phyloP scores from a whole-genome alignment of 441 rosid species.

The Erodium texanum region DNA sequence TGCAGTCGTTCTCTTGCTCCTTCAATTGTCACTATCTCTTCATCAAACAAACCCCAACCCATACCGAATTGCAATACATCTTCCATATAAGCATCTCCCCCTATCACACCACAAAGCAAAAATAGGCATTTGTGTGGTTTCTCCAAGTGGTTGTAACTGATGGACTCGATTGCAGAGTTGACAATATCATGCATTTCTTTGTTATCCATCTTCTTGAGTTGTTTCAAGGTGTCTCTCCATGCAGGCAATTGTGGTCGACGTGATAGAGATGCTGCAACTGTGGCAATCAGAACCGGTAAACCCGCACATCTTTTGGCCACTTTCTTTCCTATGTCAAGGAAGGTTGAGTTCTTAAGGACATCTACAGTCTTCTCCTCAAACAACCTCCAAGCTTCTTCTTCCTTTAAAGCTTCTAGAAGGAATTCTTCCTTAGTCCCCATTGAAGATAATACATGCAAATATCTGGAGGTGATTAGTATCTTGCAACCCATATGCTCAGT shows the following conservation, averaged over 20 bases:
- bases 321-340: background rate
- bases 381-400: too few relatives aligned
- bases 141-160: slow-evolving; percentile 14
- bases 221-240: slow-evolving; percentile 10
- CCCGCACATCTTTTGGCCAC: background rate
- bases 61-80: slow-evolving; percentile 11
- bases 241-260: background rate
- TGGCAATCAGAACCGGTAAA: background rate
- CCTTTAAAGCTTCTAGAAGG: background rate
- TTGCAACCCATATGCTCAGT: background rate
- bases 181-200: background rate
- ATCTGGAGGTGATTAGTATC: background rate
- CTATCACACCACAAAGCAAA: slow-evolving; percentile 13
- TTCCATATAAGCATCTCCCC: background rate
- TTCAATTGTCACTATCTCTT: background rate
- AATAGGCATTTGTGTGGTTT: slow-evolving; percentile 1
- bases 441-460: background rate
- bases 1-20: background rate
- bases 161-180: background rate
- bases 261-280: background rate
- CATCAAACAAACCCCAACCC: slow-evolving; percentile 16
- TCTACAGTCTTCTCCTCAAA: slow-evolving; percentile 1
- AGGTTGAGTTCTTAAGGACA: background rate
- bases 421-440: slow-evolving; percentile 4
- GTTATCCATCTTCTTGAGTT: background rate